Percentiles rank a stretch among this genome's conserved stretches.
phyloP scores from a whole-genome alignment of 163 green algal genomes.

The Picocystis sp. region DNA sequence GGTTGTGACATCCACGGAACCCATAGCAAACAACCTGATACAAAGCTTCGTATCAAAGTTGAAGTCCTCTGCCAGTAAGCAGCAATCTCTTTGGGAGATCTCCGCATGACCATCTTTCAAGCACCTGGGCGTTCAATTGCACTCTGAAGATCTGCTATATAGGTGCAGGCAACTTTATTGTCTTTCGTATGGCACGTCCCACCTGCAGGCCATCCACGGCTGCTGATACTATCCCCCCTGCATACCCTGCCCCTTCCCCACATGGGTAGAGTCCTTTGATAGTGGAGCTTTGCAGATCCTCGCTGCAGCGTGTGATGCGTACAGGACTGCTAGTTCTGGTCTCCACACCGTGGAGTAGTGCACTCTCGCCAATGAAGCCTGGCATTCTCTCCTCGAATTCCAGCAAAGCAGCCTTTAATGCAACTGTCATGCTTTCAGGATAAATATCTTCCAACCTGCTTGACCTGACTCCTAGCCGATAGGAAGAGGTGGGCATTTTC shows the following conservation, averaged over 20 bases:
- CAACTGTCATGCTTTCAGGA: conserved; percentile 28
- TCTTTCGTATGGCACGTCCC: conserved; percentile 1
- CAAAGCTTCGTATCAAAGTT: too few species aligned
- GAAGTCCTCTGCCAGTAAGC: too few species aligned
- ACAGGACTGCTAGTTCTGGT: conserved; percentile 55
- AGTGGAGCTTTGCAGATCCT: conserved; percentile 24
- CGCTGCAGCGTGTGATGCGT: conserved; percentile 6
- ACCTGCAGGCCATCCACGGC: conserved; percentile 55
- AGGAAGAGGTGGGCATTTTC: conserved; percentile 33
- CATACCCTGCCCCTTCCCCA: conserved; percentile 66
- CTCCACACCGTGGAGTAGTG: conserved; percentile 49
- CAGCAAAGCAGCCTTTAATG: conserved; percentile 24
- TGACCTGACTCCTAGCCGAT: conserved; percentile 38
- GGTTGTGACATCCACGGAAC: too few species aligned
- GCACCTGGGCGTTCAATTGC: too few species aligned
- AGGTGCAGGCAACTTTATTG: too few species aligned
- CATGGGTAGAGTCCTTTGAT: conserved; percentile 42
- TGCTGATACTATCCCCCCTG: conserved; percentile 61
- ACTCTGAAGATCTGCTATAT: too few species aligned
- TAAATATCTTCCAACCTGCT: conserved; percentile 47
- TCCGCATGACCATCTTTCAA: too few species aligned
- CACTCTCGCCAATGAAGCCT: conserved; percentile 33
- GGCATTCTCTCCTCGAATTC: conserved; percentile 35
- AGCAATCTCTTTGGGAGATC: too few species aligned
- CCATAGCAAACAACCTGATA: too few species aligned